Conservation (phyloP, 2,329 filamentous ascomycete species). For the Diaporthe capsici region DNA sequence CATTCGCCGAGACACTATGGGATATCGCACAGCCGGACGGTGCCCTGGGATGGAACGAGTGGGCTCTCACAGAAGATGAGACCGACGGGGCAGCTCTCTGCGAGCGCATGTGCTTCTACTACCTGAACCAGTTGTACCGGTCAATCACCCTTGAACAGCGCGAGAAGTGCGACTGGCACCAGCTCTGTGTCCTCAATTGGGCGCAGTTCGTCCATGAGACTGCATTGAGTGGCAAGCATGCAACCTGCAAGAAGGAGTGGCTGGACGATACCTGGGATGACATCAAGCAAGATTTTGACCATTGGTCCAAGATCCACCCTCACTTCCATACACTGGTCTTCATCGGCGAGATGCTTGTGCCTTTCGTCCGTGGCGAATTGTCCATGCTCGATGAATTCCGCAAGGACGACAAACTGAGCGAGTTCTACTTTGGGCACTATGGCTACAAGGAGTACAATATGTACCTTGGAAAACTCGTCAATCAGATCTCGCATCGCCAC, state of each 20-base stretch:
- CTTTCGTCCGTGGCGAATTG: slow-evolving; percentile 50
- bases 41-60: slow-evolving; percentile 9
- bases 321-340: slow-evolving; percentile 30
- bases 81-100: slow-evolving; percentile 39
- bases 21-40: slow-evolving; percentile 16
- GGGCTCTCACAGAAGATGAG: slow-evolving; percentile 37
- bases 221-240: slow-evolving; percentile 43
- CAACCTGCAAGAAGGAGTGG: slow-evolving; percentile 38
- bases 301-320: slow-evolving; percentile 21
- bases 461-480: slow-evolving; percentile 47
- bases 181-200: slow-evolving; percentile 43
- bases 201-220: slow-evolving; percentile 41
- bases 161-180: slow-evolving; percentile 42
- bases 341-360: slow-evolving; percentile 49
- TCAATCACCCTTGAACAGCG: slow-evolving; percentile 45
- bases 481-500: slow-evolving; percentile 51
- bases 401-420: slow-evolving; percentile 48
- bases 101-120: slow-evolving; percentile 47
- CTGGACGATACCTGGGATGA: slow-evolving; percentile 36
- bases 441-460: slow-evolving; percentile 41
- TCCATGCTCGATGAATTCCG: slow-evolving; percentile 52
- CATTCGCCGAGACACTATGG: slow-evolving; percentile 38
- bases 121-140: slow-evolving; percentile 43
- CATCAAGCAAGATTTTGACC: slow-evolving; percentile 33
- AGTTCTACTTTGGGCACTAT: slow-evolving; percentile 46